Evolutionary conservation across 2,329 filamentous ascomycete genomes (phyloP).

Genomic region (Monilinia fructigena): DNA sequence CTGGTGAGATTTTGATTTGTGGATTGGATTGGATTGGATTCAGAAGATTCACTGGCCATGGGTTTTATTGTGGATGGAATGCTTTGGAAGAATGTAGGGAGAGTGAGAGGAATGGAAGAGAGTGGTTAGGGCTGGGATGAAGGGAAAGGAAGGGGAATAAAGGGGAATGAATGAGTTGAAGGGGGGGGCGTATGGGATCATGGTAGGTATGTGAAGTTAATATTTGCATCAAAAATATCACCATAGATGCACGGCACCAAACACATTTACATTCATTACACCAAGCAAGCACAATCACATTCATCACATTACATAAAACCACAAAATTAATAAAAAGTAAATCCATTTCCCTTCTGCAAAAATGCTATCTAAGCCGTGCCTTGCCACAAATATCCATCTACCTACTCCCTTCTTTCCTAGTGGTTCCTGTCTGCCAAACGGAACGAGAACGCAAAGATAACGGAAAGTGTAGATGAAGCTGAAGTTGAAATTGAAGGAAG

Average conservation of each 20-base stretch:
- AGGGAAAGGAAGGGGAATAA: neutral
- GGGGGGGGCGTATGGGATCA: too few relatives aligned
- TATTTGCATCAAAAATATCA: too few relatives aligned
- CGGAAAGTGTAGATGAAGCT: neutral
- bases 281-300: neutral
- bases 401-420: neutral
- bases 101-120: too few relatives aligned
- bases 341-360: neutral
- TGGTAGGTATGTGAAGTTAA: too few relatives aligned
- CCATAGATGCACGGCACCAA: too few relatives aligned
- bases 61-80: neutral
- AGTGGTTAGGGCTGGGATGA: too few relatives aligned
- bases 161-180: neutral
- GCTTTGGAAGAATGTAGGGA: too few relatives aligned
- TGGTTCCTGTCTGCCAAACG: neutral
- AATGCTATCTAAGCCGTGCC: neutral
- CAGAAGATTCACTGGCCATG: too few relatives aligned
- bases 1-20: too few relatives aligned
- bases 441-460: neutral
- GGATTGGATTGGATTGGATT: too few relatives aligned
- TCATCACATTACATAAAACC: neutral
- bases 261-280: neutral
- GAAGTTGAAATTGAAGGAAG: neutral
- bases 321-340: neutral
- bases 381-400: neutral